These are phyloP conservation scores for Leishmania mexicana DNA, from an alignment of 208 protist genomes.

Conservation along the genomic window DNA sequence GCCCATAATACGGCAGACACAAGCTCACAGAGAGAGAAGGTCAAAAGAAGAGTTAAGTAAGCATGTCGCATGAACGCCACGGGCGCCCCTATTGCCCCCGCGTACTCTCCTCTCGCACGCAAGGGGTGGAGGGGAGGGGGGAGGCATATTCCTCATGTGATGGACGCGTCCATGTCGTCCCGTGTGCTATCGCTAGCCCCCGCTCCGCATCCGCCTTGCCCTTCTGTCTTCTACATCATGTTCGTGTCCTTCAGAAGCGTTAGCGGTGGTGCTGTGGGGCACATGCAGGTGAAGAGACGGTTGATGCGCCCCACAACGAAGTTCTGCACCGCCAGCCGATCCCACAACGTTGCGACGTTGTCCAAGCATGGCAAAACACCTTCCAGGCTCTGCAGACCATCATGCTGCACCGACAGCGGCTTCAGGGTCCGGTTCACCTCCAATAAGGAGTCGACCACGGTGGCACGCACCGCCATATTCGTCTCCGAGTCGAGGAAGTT, in stretches of 20 bases:
- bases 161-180: not conserved
- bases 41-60: not conserved
- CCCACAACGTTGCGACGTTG: conserved; percentile 32
- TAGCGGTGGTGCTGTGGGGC: conserved; percentile 54
- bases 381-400: not conserved
- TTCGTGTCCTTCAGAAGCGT: conserved; percentile 33
- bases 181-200: not conserved
- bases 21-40: not conserved
- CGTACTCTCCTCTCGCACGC: not conserved
- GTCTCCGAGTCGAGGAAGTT: conserved; percentile 68
- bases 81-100: not conserved
- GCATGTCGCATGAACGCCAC: not conserved
- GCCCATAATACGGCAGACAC: not conserved
- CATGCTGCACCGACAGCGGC: conserved; percentile 6
- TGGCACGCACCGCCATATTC: conserved; percentile 56
- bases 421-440: conserved; percentile 46
- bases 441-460: conserved; percentile 55
- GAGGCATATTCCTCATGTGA: not conserved
- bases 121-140: not conserved
- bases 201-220: too few relatives aligned
- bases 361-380: conserved; percentile 34
- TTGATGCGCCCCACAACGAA: conserved; percentile 65
- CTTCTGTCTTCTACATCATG: conserved; percentile 26
- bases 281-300: conserved; percentile 54
- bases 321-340: conserved; percentile 61